Conservation (phyloP, 2,329 filamentous ascomycete species). For the Ceratocystiopsis minuta region DNA sequence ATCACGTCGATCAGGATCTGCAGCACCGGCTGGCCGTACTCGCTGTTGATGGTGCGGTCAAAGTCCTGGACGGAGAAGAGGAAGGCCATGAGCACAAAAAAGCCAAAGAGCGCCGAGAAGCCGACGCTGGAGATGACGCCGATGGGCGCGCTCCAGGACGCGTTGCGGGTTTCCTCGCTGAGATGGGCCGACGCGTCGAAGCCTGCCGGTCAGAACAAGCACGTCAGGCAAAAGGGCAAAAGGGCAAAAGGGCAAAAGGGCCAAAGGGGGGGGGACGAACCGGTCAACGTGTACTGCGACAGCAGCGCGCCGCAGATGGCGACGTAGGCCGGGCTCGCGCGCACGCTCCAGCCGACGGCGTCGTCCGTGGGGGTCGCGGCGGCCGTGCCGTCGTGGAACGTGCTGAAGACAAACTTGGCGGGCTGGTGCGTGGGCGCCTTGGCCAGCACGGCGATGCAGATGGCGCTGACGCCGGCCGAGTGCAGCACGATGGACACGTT, state of each 20-base stretch:
- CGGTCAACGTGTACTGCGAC: slow-evolving; percentile 26
- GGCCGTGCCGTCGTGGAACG: slow-evolving; percentile 34
- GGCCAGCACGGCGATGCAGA: slow-evolving; percentile 36
- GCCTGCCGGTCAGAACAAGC: slow-evolving; percentile 13
- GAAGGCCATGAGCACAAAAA: slow-evolving; percentile 38
- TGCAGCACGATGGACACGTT: slow-evolving; percentile 37
- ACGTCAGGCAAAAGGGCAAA: no score
- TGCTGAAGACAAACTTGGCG: slow-evolving; percentile 36
- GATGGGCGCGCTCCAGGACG: slow-evolving; percentile 37
- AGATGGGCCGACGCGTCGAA: slow-evolving; percentile 39
- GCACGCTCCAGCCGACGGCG: slow-evolving; percentile 31
- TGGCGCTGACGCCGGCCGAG: slow-evolving; percentile 30
- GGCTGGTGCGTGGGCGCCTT: slow-evolving; percentile 37
- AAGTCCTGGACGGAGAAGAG: slow-evolving; percentile 43
- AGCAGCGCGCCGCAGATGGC: slow-evolving; percentile 34
- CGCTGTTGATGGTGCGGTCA: slow-evolving; percentile 23
- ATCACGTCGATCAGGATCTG: slow-evolving; percentile 41
- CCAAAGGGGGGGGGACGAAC: no score
- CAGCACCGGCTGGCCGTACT: slow-evolving; percentile 33
- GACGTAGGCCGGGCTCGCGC: slow-evolving; percentile 35
- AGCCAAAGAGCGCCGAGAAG: slow-evolving; percentile 37
- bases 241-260: no score
- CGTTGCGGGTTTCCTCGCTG: slow-evolving; percentile 37
- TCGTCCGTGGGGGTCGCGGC: slow-evolving; percentile 11
- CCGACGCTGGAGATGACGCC: slow-evolving; percentile 38